Base-by-base conservation (phyloP, 139 green algal species). In the Axilococcus clingmanii region DNA sequence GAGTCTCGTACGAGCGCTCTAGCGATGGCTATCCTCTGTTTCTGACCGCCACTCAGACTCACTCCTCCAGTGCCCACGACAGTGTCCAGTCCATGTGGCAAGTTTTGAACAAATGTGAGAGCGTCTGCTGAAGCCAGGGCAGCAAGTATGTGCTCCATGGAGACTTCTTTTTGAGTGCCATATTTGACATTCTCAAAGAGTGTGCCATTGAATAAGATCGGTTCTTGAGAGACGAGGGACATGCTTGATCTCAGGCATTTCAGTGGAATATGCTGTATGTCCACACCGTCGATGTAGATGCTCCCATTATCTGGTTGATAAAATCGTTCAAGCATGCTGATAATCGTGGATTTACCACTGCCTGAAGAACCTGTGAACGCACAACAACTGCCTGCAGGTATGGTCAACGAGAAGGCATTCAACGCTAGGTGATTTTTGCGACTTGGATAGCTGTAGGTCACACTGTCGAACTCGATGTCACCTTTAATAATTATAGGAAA, bases 351-450 rank as follows among this genome's bases (percentile, higher is more conserved):
- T 75, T 98, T 98, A 65, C 88, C 90, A 40, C 71, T 88, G 53
- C 91, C 91, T n/a, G 59, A 83, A 68, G 86, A 72, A 1, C 91
- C 91, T 25, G 96, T 86, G 19, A 98, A 73, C 19, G 89, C 91
- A 14, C 86, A 64, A 4, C 73, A 84, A 24, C 57, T 44, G 29
- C 84, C 85, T 7, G 73, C 30, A 11, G 50, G 31, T 8, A 82
- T 59, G 1, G 8, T 40, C 8, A 93, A 66, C 47, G 40, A 71
- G 52, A 94, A 85, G 61, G 66, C 40, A 31, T 64, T 37, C 45
- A 93, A 84, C 2, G 93, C 72, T 11, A 38, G 42, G 5, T 48
- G 51, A 34, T 59, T 50, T 5, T 37, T 52, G 4, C 85, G 67
- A 2, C 61, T 45, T 0, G 84, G 85, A 64, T 93, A 94, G 43